Conservation (phyloP, 2,329 filamentous ascomycete species). For the Cladosporium halotolerans region DNA sequence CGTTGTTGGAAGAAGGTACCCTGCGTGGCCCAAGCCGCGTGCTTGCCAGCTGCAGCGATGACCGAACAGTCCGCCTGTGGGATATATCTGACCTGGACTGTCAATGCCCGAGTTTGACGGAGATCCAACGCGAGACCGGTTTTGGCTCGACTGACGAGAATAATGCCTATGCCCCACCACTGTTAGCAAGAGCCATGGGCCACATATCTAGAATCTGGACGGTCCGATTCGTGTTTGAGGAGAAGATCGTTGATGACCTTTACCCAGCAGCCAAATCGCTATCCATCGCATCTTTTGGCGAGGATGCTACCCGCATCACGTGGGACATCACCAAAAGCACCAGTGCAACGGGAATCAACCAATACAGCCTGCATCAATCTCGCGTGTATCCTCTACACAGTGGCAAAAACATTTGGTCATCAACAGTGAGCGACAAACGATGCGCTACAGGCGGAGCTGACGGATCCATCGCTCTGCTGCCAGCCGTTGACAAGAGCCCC, state of each 20-base stretch:
- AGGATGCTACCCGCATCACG: slow-evolving; percentile 70
- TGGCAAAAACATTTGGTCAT: slow-evolving; percentile 88
- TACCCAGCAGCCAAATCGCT: slow-evolving; percentile 24
- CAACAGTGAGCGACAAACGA: neutral
- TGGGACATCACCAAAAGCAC: slow-evolving; percentile 42
- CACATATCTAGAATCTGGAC: slow-evolving; percentile 88
- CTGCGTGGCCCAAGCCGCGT: slow-evolving; percentile 45
- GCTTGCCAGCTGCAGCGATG: slow-evolving; percentile 91
- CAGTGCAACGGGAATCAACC: neutral
- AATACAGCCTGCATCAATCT: neutral
- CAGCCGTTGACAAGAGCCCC: slow-evolving; percentile 11
- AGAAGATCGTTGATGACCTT: neutral
- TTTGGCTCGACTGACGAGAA: slow-evolving; percentile 32
- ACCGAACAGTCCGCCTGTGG: slow-evolving; percentile 85
- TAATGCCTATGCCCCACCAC: slow-evolving; percentile 35
- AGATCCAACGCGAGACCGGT: slow-evolving; percentile 37
- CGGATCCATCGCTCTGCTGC: slow-evolving; percentile 48
- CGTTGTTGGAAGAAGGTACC: slow-evolving; percentile 33
- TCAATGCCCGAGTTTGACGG: slow-evolving; percentile 16
- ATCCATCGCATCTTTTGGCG: slow-evolving; percentile 70
- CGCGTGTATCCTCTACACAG: slow-evolving; percentile 58
- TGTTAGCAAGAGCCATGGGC: slow-evolving; percentile 69
- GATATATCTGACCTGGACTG: slow-evolving; percentile 57
- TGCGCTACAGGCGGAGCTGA: slow-evolving; percentile 77
- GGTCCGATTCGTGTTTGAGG: slow-evolving; percentile 53